These are phyloP conservation scores for Phytophthora podocarpi DNA, from an alignment of 352 stramenopile genomes.

Conservation along the genomic window DNA sequence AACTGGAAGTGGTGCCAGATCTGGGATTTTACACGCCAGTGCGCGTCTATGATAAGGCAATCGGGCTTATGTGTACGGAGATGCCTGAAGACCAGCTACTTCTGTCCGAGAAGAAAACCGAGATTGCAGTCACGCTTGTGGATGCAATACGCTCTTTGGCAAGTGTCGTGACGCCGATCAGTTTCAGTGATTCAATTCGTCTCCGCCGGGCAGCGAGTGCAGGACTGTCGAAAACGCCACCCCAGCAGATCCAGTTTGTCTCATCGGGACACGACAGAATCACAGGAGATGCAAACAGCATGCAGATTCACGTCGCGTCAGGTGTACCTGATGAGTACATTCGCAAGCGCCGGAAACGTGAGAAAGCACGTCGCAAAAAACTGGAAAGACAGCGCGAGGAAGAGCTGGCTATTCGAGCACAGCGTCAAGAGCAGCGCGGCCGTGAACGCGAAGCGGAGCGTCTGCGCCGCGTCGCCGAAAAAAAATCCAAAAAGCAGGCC, in stretches of 20 bases:
- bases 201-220: conserved; percentile 54
- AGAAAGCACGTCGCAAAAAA: conserved; percentile 79
- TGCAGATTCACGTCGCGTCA: conserved; percentile 63
- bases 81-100: conserved; percentile 84
- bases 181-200: conserved; percentile 67
- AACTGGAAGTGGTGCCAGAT: conserved; percentile 80
- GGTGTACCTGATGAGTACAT: conserved; percentile 87
- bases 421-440: conserved; percentile 70
- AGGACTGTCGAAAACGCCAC: conserved; percentile 58
- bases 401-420: conserved; percentile 70
- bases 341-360: conserved; percentile 82
- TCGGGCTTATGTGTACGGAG: conserved; percentile 85
- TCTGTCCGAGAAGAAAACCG: conserved; percentile 85
- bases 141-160: conserved; percentile 67
- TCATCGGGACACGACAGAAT: conserved; percentile 47
- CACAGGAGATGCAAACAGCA: conserved; percentile 43
- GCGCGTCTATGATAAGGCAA: conserved; percentile 77
- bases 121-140: conserved; percentile 86
- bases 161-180: conserved; percentile 67
- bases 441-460: conserved; percentile 75
- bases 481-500: conserved; percentile 87
- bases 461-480: conserved; percentile 77
- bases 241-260: conserved; percentile 73
- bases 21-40: conserved; percentile 81
- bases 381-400: conserved; percentile 75